A percentile compares a stretch with the other conserved stretches of the same genome.
These are phyloP conservation scores for Penicillium brasilianum DNA, from an alignment of 2,329 filamentous ascomycete genomes.

Conservation along the genomic window DNA sequence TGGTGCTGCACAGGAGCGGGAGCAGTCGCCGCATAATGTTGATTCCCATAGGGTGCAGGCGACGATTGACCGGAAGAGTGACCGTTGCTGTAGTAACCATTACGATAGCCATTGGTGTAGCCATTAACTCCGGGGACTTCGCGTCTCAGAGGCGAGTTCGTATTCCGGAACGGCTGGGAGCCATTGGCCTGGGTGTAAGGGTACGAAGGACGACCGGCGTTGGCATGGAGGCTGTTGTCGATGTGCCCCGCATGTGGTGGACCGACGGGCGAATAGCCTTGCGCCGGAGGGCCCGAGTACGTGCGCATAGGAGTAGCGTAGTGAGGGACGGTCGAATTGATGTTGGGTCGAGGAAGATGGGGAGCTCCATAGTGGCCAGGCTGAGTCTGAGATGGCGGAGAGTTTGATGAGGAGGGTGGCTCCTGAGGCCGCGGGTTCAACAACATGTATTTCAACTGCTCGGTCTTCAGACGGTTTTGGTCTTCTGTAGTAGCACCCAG, in stretches of 20 bases:
- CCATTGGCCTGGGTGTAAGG: constrained; percentile 31
- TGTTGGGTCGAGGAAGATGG: constrained; percentile 18
- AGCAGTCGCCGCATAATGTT: background rate
- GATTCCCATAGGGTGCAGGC: constrained; percentile 31
- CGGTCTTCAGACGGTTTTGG: constrained; percentile 50
- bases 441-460: constrained; percentile 52
- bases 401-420: constrained; percentile 36
- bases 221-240: constrained; percentile 10
- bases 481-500: constrained; percentile 43
- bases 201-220: constrained; percentile 30
- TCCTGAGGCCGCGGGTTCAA: constrained; percentile 49
- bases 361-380: constrained; percentile 22
- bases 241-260: constrained; percentile 22
- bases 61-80: constrained; percentile 21
- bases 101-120: constrained; percentile 1
- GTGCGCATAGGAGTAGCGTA: constrained; percentile 40
- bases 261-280: constrained; percentile 19
- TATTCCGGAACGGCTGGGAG: constrained; percentile 31
- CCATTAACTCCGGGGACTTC: constrained; percentile 30
- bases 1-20: constrained; percentile 16
- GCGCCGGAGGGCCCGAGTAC: constrained; percentile 41
- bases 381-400: constrained; percentile 31
- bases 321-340: constrained; percentile 33
- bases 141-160: constrained; percentile 40
- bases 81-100: constrained; percentile 2